Percentiles rank a stretch among this genome's conserved stretches.
These are phyloP conservation scores for Phytophthora macrochlamydospora DNA, from an alignment of 352 stramenopile genomes.

Conservation along the genomic window DNA sequence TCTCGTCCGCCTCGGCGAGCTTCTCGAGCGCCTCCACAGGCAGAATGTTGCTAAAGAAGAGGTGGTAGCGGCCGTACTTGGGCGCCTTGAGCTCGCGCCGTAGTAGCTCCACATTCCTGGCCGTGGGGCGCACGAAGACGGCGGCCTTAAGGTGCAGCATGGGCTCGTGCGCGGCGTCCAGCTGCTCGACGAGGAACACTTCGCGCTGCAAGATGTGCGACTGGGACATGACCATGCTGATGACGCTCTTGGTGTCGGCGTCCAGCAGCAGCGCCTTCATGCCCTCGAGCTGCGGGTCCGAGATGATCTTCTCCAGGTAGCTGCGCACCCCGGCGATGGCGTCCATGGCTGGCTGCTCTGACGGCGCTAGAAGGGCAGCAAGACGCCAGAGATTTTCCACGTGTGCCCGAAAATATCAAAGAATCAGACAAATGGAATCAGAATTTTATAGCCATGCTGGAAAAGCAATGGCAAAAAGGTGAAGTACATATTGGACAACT, in stretches of 20 bases:
- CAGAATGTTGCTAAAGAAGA: slow-evolving; percentile 99
- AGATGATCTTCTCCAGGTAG: slow-evolving; percentile 87
- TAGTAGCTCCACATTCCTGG: slow-evolving; percentile 92
- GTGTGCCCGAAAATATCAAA: background rate
- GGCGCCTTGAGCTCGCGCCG: slow-evolving; percentile 92
- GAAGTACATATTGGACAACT: no score
- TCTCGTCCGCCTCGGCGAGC: slow-evolving; percentile 96
- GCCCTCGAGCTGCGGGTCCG: slow-evolving; percentile 82
- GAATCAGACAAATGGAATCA: no score
- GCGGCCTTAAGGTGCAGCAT: slow-evolving; percentile 96
- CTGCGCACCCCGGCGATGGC: slow-evolving; percentile 68
- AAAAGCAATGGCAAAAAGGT: no score
- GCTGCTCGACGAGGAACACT: slow-evolving; percentile 95
- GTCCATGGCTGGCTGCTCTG: slow-evolving; percentile 53
- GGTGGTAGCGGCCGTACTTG: slow-evolving; percentile 98
- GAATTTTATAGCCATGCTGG: no score
- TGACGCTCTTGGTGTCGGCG: slow-evolving; percentile 93
- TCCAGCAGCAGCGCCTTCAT: slow-evolving; percentile 99
- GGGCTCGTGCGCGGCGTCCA: slow-evolving; percentile 85
- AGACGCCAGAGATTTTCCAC: background rate
- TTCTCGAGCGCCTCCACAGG: slow-evolving; percentile 93
- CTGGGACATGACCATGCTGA: slow-evolving; percentile 96
- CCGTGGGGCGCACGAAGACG: slow-evolving; percentile 94
- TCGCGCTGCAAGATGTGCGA: slow-evolving; percentile 96
- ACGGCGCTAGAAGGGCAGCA: no score